Conservation (phyloP, 2,329 filamentous ascomycete genomes). For the Fusarium sp. region DNA sequence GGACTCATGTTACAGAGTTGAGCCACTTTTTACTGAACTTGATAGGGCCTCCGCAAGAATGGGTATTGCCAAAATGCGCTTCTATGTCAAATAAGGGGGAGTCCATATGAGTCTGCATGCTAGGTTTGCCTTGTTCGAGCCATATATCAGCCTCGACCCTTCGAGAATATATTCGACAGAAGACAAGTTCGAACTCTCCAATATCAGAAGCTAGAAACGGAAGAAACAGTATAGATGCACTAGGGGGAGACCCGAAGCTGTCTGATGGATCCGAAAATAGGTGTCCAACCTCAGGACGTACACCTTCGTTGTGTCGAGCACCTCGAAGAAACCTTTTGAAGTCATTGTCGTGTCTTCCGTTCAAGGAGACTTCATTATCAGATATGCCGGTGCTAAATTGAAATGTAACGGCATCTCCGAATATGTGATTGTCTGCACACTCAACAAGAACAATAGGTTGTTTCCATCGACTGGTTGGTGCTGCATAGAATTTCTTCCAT, state of each 20-base stretch:
- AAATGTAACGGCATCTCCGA: neutral
- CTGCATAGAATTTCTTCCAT: neutral
- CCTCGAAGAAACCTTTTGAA: neutral
- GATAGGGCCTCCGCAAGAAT: accelerated
- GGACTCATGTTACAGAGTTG: no score
- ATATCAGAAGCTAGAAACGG: no score
- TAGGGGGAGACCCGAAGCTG: neutral
- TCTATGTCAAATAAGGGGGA: neutral
- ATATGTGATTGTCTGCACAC: accelerated
- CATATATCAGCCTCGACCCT: neutral
- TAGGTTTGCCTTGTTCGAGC: neutral
- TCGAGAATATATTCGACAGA: neutral
- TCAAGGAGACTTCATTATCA: accelerated
- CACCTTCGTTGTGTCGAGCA: accelerated
- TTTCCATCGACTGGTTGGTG: neutral
- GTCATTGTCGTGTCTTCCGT: accelerated
- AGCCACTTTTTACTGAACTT: neutral
- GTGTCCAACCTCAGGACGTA: accelerated
- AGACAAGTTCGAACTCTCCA: no score
- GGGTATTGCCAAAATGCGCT: neutral
- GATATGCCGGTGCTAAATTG: neutral
- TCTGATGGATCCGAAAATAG: accelerated
- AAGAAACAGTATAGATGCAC: neutral
- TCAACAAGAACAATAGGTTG: neutral
- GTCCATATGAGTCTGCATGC: neutral